These are phyloP conservation scores for Leccinum holopus DNA, from an alignment of 1,284 basidiomycete genomes.

Conservation along the genomic window DNA sequence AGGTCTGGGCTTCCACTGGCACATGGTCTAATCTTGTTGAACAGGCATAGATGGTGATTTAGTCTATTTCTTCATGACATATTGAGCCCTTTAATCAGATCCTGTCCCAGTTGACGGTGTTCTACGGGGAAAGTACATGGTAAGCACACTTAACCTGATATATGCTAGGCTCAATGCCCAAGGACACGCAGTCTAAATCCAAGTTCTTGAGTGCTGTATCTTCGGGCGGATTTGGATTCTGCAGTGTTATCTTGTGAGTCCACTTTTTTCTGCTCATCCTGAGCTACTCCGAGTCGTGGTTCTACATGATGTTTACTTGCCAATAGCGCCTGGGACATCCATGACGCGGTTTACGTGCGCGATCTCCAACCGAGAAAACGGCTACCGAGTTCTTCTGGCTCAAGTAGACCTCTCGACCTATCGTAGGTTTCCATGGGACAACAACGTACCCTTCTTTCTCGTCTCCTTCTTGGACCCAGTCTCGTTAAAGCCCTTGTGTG, in stretches of 20 bases:
- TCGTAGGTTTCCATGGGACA: slow-evolving; percentile 90
- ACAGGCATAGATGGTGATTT: slow-evolving; percentile 66
- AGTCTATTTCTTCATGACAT: slow-evolving; percentile 8
- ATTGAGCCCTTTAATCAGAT: slow-evolving; percentile 5
- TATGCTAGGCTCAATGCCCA: not conserved
- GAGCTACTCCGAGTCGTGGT: slow-evolving; percentile 1
- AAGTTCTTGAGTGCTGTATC: slow-evolving; percentile 90
- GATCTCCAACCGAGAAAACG: slow-evolving; percentile 94
- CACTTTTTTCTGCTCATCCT: slow-evolving; percentile 1
- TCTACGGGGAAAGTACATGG: slow-evolving; percentile 92
- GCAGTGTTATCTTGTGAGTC: slow-evolving; percentile 82
- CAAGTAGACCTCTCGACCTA: slow-evolving; percentile 82
- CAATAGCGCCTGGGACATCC: slow-evolving; percentile 81
- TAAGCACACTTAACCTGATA: slow-evolving; percentile 28
- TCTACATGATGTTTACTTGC: not conserved
- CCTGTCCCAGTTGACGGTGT: slow-evolving; percentile 78
- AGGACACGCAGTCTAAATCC: slow-evolving; percentile 65
- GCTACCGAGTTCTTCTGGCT: slow-evolving; percentile 87
- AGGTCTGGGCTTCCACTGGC: not conserved
- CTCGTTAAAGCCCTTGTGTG: slow-evolving; percentile 70
- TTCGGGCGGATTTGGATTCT: slow-evolving; percentile 87
- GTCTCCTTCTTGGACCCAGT: slow-evolving; percentile 87
- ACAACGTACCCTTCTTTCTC: slow-evolving; percentile 90
- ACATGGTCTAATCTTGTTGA: not conserved
- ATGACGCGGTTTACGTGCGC: slow-evolving; percentile 78